A percentile compares a stretch with the other conserved stretches of the same genome.
These are phyloP conservation scores for Emergomyces pasteurianus DNA, from an alignment of 2,329 filamentous ascomycete species.

Conservation along the genomic window DNA sequence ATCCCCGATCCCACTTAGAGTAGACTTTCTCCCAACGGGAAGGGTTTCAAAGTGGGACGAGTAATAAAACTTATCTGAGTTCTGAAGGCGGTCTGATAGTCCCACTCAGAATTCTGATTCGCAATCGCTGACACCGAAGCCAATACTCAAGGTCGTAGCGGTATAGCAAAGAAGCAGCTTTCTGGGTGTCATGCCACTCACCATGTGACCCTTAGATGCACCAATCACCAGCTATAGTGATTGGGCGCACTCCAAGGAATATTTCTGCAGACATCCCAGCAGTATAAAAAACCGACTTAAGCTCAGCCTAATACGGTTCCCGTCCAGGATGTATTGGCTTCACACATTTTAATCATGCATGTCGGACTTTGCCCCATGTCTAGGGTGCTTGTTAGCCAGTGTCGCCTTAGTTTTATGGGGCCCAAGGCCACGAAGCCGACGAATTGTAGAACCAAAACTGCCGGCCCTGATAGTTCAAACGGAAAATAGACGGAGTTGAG, in stretches of 20 bases:
- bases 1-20: background rate
- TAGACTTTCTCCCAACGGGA: background rate
- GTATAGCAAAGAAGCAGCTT: background rate
- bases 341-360: background rate
- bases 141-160: background rate
- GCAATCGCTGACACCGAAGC: background rate
- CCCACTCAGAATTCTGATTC: background rate
- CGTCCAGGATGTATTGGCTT: background rate
- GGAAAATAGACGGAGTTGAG: background rate
- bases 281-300: background rate
- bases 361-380: background rate
- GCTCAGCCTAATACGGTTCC: background rate
- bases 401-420: background rate
- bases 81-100: background rate
- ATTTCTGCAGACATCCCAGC: background rate
- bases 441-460: background rate
- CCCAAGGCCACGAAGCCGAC: background rate
- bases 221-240: background rate
- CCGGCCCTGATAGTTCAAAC: background rate
- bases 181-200: background rate
- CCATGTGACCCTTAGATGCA: background rate
- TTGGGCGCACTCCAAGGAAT: background rate
- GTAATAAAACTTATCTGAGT: background rate
- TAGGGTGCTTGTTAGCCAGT: background rate
- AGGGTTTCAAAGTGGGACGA: background rate